phyloP scores from a whole-genome alignment of 495 filamentous ascomycete genomes.

The Haplographium delicatum region DNA sequence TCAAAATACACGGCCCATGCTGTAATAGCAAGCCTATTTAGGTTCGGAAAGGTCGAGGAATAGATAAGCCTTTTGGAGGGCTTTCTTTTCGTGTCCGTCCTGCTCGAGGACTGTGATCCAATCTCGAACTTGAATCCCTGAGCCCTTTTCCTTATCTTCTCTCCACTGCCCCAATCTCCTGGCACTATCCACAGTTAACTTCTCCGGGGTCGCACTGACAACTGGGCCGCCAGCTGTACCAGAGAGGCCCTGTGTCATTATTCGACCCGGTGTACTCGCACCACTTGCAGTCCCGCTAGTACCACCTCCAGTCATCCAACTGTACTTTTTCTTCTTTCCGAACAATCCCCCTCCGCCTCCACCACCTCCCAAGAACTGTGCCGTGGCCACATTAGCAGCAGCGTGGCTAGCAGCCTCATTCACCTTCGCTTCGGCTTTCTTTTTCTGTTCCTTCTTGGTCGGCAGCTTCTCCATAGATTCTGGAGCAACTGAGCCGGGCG shows the following conservation, averaged over 20 bases:
- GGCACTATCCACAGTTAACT: slow-evolving; percentile 34
- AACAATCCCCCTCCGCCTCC: slow-evolving; percentile 39
- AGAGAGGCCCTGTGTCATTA: slow-evolving; percentile 25
- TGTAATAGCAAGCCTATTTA: slow-evolving; percentile 8
- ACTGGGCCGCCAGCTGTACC: slow-evolving; percentile 22
- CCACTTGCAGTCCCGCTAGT: slow-evolving; percentile 33
- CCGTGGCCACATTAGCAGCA: slow-evolving; percentile 50
- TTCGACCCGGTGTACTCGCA: slow-evolving; percentile 38
- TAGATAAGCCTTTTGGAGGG: slow-evolving; percentile 48
- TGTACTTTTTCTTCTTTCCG: slow-evolving; percentile 52
- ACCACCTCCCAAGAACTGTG: slow-evolving; percentile 44
- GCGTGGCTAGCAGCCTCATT: slow-evolving; percentile 49
- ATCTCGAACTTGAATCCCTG: slow-evolving; percentile 65
- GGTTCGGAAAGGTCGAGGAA: slow-evolving; percentile 40
- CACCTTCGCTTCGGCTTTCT: slow-evolving; percentile 44
- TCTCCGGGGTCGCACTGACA: slow-evolving; percentile 23
- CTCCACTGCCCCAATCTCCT: slow-evolving; percentile 53
- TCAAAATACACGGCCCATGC: slow-evolving; percentile 12
- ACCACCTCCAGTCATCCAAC: slow-evolving; percentile 49
- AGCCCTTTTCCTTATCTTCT: slow-evolving; percentile 56
- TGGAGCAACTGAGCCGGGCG: slow-evolving; percentile 42
- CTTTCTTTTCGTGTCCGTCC: slow-evolving; percentile 49
- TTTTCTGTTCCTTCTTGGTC: slow-evolving; percentile 56
- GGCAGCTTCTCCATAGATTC: slow-evolving; percentile 40
- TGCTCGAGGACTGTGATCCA: slow-evolving; percentile 59